Base-by-base conservation (phyloP, 352 stramenopile species). In the Pythium sukuiense region DNA sequence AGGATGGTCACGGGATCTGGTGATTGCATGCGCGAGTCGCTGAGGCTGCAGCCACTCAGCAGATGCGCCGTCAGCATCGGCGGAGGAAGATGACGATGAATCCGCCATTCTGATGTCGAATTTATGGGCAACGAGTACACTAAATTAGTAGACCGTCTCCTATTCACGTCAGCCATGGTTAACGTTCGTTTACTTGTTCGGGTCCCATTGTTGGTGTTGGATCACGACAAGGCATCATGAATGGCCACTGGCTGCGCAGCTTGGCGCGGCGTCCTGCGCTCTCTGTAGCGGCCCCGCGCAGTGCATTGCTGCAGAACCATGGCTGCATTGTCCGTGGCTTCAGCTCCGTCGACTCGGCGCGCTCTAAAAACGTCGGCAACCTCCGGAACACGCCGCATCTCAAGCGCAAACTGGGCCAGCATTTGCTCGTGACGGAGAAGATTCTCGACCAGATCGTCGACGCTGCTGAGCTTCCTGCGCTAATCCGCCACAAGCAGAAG, bases 401-500 rank as follows among this genome's bases (percentile, higher is more conserved):
- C 49, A 93, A 93, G 71, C 86, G 86, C 64, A 92, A 92, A 62
- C 70, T 96, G 20, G 87, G 87, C 0, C 87, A 96, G 70, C 85
- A 96, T 55, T 67, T 96, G 59, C 77, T 96, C 13, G 72, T 93
- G 13, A 87, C 75, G 56, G 74, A 89, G 66, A 62, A 61, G 30
- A 78, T 93, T 24, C 71, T 94, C 58, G 58, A 74, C 53, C 67
- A 83, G 55, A 94, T 92, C 64, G 81, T 92, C 7, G 78, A 77
- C 14, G 79, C 83, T 3, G 79, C 86, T 8, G 59, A 82, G 49
- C 74, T 95, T 5, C 70, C 79, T 11, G 26, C 24, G 57, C 63
- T 80, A 16, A 58, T 78, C 16, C 5, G 52, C 4, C 13, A 35
- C 58, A 64, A 64, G 33, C 58, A 64, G 30, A 20, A 27, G 18